Evolutionary conservation across 192 early-diverging fungal species (phyloP).

Genomic region (Coemansia sp.): DNA sequence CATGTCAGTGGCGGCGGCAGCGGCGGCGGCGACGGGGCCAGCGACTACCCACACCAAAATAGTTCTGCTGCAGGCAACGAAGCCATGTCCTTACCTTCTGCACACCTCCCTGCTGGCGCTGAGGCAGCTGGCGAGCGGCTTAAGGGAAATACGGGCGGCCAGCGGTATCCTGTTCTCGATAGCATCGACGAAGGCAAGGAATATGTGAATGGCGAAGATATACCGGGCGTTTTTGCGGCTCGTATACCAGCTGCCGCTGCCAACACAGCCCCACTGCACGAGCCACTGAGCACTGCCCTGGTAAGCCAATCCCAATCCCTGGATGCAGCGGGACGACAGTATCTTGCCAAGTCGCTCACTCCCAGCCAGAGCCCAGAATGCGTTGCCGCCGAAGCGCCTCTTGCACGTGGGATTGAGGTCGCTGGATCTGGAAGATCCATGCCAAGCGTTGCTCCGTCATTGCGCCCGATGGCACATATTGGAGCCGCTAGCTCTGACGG

Average conservation of each 20-base stretch:
- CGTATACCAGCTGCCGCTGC: background rate
- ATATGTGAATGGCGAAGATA: background rate
- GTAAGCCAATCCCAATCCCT: conserved; percentile 4
- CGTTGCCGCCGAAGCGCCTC: background rate
- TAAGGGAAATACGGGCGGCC: background rate
- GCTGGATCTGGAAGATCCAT: background rate
- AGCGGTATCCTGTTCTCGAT: conserved; percentile 14
- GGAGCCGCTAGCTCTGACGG: background rate
- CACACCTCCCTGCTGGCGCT: background rate
- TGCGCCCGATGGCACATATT: background rate
- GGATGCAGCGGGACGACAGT: conserved; percentile 19
- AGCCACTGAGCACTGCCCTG: background rate
- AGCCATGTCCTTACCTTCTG: background rate
- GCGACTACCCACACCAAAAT: background rate
- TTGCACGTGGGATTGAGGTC: background rate
- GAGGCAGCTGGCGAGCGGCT: conserved; percentile 12
- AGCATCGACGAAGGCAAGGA: conserved; percentile 31
- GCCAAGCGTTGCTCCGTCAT: background rate
- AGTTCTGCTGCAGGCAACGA: background rate
- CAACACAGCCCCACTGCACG: background rate
- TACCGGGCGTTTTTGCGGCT: background rate
- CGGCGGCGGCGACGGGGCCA: conserved; percentile 1
- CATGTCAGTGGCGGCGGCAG: too few species aligned
- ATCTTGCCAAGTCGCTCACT: conserved; percentile 24
- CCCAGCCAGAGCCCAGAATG: background rate